phyloP scores from a whole-genome alignment of 2,329 filamentous ascomycete species.

The Cadophora gregata region DNA sequence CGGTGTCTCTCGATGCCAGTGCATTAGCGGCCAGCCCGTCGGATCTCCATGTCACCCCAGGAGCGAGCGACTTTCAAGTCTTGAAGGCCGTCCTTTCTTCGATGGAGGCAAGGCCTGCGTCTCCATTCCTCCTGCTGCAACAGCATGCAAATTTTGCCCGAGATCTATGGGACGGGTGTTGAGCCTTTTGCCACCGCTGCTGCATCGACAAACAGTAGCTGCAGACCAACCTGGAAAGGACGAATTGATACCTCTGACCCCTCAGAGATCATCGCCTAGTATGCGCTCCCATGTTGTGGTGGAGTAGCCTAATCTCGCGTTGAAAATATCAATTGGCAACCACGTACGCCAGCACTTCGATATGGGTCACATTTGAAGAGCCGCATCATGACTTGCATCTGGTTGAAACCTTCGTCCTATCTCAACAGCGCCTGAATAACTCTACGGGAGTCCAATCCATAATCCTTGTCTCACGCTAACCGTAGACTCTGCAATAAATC shows the following conservation, averaged over 20 bases:
- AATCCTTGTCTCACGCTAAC: slow-evolving; percentile 45
- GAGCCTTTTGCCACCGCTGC: slow-evolving; percentile 44
- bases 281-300: slow-evolving; percentile 55
- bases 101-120: slow-evolving; percentile 29
- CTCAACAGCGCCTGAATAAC: slow-evolving; percentile 43
- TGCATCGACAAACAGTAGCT: slow-evolving; percentile 43
- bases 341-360: slow-evolving; percentile 91
- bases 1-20: slow-evolving; percentile 40
- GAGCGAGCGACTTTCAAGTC: slow-evolving; percentile 5
- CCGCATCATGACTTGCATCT: slow-evolving; percentile 58
- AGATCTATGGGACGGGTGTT: slow-evolving; percentile 37
- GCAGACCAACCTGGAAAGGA: slow-evolving; percentile 42
- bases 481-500: slow-evolving; percentile 61
- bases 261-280: slow-evolving; percentile 44
- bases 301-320: slow-evolving; percentile 68
- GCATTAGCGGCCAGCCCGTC: slow-evolving; percentile 44
- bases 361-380: slow-evolving; percentile 71
- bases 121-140: slow-evolving; percentile 33
- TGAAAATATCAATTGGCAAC: slow-evolving; percentile 78
- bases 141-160: slow-evolving; percentile 37
- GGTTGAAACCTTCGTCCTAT: slow-evolving; percentile 48
- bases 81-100: background rate
- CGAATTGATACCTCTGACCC: slow-evolving; percentile 43
- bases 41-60: slow-evolving; percentile 38
- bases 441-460: slow-evolving; percentile 41